Base-by-base conservation (phyloP, 1,284 basidiomycete species). In the Vanrija sp. region DNA sequence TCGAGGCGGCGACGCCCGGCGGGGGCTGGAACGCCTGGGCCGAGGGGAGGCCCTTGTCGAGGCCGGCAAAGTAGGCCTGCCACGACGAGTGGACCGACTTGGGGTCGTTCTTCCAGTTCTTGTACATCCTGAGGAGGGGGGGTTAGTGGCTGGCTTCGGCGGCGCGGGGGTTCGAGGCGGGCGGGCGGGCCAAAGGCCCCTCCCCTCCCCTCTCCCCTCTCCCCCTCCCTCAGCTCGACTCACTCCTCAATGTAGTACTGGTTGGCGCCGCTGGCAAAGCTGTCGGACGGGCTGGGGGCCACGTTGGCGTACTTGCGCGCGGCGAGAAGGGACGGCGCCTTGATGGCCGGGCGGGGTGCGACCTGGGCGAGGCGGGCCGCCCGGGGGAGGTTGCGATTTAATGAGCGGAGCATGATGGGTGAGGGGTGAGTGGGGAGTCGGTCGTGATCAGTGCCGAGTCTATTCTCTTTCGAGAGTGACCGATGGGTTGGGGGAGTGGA, bases 1-100 rank as follows among this genome's bases (percentile, higher is more conserved):
- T 63, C 59, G 86, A 75, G 47, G 77, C 78, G n/a, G 65, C 61
- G 59, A 76, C 66, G 18, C 76, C 77, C 2, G 94, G 93, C 25
- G 93, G 89, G 24, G 89, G 85, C 53, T 84, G 83, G 80, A 91
- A 98, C 2, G 95, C 91, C 63, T 88, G 82, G 42, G 85, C 76
- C 58, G 89, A 89, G 3, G 85, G 80, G 18, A 98, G 73, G 53
- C 95, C 95, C 67, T 88, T 88, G 66, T 96, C 91, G 72, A 98
- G 82, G 38, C 91, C 96, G 10, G 85, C 82, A 72, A 99, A 99
- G 79, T 99, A 99, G 51, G 87, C 84, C 61, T 89, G 83, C 96
- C 96, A 99, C 27, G 92, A 96, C 3, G 85, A 81, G 78, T 99
- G 95, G 0, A 99, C 96, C 42, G 88, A 88, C 63, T 84, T 83